A percentile compares a stretch with the other conserved stretches of the same genome.
Evolutionary conservation across 805 yeast species (phyloP).

Genomic region (Barnettozyma siamensis): DNA sequence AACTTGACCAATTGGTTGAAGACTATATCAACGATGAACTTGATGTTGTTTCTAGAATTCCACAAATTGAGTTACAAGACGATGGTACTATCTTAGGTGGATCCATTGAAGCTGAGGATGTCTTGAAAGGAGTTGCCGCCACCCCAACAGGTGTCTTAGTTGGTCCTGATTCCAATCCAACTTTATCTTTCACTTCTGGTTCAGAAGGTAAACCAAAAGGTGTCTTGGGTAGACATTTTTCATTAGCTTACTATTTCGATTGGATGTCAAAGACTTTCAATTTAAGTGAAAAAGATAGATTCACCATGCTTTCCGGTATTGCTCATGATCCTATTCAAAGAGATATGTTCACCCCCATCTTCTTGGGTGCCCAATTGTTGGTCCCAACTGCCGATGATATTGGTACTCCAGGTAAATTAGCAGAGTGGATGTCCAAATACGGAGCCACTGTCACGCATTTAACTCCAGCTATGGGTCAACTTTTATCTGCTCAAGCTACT

Average conservation of each 20-base stretch:
- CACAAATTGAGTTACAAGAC: slow-evolving; percentile 69
- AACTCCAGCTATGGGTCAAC: slow-evolving; percentile 99
- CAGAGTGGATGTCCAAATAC: slow-evolving; percentile 92
- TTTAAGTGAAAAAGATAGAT: slow-evolving; percentile 71
- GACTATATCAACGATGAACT: slow-evolving; percentile 72
- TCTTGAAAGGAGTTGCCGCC: slow-evolving; percentile 42
- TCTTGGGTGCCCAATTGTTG: slow-evolving; percentile 86
- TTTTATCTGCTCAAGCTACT: slow-evolving; percentile 90
- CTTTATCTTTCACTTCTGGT: slow-evolving; percentile 94
- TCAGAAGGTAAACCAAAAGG: slow-evolving; percentile 99
- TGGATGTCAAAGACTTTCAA: slow-evolving; percentile 94
- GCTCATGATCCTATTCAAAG: slow-evolving; percentile 99
- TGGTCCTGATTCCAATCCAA: slow-evolving; percentile 97
- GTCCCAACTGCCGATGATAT: slow-evolving; percentile 97
- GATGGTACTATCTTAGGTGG: slow-evolving; percentile 73
- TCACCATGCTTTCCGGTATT: slow-evolving; percentile 97
- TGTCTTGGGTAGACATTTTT: slow-evolving; percentile 95
- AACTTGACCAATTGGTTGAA: slow-evolving; percentile 68
- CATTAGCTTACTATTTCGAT: slow-evolving; percentile 94
- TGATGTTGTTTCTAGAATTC: slow-evolving; percentile 65
- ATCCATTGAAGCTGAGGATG: slow-evolving; percentile 25
- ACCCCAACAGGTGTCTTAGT: slow-evolving; percentile 81
- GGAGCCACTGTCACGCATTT: slow-evolving; percentile 95
- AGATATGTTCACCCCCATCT: slow-evolving; percentile 97
- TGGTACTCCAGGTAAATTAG: slow-evolving; percentile 96